A percentile compares a stretch with the other conserved stretches of the same genome.
Evolutionary conservation across 768 basidiomycete species (phyloP).

Genomic region (Boletus pseudo-olivaceus): DNA sequence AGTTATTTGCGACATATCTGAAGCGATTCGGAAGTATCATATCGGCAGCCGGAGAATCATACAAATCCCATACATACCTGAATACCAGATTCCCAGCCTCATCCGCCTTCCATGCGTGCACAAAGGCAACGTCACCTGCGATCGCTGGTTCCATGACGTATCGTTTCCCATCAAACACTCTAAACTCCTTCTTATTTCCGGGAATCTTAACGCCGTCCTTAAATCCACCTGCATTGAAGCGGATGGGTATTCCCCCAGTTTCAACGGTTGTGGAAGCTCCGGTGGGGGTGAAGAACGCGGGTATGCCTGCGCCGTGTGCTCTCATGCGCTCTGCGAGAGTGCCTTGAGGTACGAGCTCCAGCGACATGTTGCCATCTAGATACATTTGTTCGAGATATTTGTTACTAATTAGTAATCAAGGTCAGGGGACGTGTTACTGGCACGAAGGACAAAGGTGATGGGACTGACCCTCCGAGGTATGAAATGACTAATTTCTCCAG

Average conservation of each 20-base stretch:
- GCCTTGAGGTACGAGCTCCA: constrained; percentile 88
- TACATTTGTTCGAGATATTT: constrained; percentile 80
- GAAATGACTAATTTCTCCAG: constrained; percentile 80
- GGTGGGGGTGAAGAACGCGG: constrained; percentile 86
- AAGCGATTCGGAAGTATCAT: background rate
- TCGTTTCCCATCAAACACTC: constrained; percentile 67
- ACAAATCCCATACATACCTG: constrained; percentile 45
- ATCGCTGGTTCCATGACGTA: constrained; percentile 80
- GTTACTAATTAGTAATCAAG: constrained; percentile 45
- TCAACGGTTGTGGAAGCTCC: constrained; percentile 79
- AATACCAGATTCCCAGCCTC: constrained; percentile 87
- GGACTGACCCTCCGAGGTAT: constrained; percentile 73
- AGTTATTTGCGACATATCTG: constrained; percentile 84
- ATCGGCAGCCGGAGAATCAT: background rate
- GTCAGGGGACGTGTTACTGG: background rate
- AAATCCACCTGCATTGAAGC: constrained; percentile 72
- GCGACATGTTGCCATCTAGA: constrained; percentile 71
- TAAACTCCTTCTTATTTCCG: constrained; percentile 70
- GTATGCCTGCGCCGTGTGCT: constrained; percentile 82
- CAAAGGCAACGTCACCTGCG: constrained; percentile 74
- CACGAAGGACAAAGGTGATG: background rate
- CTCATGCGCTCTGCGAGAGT: constrained; percentile 86
- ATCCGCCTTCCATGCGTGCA: constrained; percentile 88
- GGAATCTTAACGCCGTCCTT: constrained; percentile 60
- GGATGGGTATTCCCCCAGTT: constrained; percentile 68